These are phyloP conservation scores for Cladosporium sp. DNA, from an alignment of 2,329 filamentous ascomycete genomes.

Conservation along the genomic window DNA sequence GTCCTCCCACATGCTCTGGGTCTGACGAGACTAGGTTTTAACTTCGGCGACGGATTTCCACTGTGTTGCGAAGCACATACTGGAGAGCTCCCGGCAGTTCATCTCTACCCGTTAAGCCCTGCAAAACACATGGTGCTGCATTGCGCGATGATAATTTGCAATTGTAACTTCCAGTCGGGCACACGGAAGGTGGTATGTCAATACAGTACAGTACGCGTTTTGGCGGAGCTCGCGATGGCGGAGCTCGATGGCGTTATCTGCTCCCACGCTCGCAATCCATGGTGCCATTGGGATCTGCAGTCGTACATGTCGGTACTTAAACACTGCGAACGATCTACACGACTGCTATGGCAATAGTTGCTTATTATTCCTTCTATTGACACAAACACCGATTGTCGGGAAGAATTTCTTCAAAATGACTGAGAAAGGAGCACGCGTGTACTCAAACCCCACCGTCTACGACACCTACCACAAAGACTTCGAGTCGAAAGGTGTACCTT, in stretches of 20 bases:
- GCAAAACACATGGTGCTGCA: neutral
- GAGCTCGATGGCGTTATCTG: slow-evolving; percentile 21
- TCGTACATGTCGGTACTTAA: neutral
- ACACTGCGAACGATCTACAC: neutral
- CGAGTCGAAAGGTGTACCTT: slow-evolving; percentile 38
- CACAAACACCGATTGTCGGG: neutral
- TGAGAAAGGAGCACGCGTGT: slow-evolving; percentile 23
- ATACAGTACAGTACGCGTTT: neutral
- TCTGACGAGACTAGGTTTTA: neutral
- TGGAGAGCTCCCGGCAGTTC: neutral
- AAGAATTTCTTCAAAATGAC: neutral
- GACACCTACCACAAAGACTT: slow-evolving; percentile 30
- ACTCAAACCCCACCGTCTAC: slow-evolving; percentile 34
- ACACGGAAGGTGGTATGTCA: neutral
- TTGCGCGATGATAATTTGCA: neutral
- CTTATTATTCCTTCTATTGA: neutral
- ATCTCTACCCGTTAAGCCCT: neutral
- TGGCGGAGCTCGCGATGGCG: slow-evolving; percentile 14
- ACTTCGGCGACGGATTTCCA: neutral
- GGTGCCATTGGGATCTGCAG: slow-evolving; percentile 1
- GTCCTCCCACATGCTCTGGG: neutral
- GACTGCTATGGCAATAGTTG: neutral
- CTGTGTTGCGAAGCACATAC: neutral
- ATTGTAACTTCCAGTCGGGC: neutral
- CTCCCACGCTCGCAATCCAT: neutral